Percentiles rank a stretch among this genome's conserved stretches.
Evolutionary conservation across 108 stramenopile genomes (phyloP).

Genomic region (Chaetoceros muelleri): DNA sequence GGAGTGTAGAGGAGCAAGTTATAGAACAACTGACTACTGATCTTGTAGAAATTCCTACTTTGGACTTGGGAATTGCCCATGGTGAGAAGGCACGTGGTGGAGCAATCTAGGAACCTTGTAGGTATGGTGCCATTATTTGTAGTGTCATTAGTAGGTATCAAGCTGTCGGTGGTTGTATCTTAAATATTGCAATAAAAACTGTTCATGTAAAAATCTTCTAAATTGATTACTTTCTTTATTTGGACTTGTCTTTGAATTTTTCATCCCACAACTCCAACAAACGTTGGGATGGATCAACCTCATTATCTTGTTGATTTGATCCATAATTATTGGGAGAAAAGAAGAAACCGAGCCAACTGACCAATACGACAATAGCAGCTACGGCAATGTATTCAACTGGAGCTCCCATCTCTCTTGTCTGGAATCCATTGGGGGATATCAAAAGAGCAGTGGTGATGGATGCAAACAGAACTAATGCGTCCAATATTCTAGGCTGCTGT

Average conservation of each 20-base stretch:
- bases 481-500: conserved; percentile 18
- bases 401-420: background rate
- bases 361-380: too few species aligned
- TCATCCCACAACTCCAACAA: background rate
- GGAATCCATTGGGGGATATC: background rate
- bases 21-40: conserved; percentile 32
- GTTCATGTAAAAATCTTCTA: background rate
- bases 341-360: too few species aligned
- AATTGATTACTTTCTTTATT: background rate
- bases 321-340: too few species aligned
- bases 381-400: too few species aligned
- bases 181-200: too few species aligned
- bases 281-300: background rate
- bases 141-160: too few species aligned
- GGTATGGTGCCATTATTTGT: too few species aligned
- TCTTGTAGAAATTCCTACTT: conserved; percentile 33
- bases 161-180: too few species aligned
- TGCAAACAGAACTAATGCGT: conserved; percentile 42
- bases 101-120: conserved; percentile 20
- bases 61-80: conserved; percentile 64
- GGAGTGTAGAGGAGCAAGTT: conserved; percentile 40
- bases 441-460: conserved; percentile 32
- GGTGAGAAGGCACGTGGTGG: conserved; percentile 68
- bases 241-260: background rate
- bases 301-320: background rate